Percentiles rank a stretch among this genome's conserved stretches.
These are phyloP conservation scores for Naganishia randhawae DNA, from an alignment of 768 basidiomycete species.

Conservation along the genomic window DNA sequence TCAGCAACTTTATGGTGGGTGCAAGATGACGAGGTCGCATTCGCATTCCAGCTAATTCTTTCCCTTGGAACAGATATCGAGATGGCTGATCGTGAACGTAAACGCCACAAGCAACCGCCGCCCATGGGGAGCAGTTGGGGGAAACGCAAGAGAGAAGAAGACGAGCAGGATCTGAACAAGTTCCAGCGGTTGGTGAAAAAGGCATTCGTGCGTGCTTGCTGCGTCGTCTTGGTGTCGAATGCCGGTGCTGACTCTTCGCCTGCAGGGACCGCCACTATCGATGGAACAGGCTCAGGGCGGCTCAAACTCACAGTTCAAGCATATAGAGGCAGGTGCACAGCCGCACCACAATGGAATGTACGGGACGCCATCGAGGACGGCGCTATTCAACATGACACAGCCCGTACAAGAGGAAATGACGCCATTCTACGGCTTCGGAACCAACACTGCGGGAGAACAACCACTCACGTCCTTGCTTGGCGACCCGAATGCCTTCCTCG, in stretches of 20 bases:
- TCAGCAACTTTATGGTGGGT: conserved; percentile 15
- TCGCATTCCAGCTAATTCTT: background rate
- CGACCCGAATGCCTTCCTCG: conserved; percentile 8
- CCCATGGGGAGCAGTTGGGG: conserved; percentile 10
- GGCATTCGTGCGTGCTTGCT: background rate
- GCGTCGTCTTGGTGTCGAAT: background rate
- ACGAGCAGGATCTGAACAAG: conserved; percentile 15
- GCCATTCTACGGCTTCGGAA: background rate
- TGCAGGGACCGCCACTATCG: background rate
- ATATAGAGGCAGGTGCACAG: background rate
- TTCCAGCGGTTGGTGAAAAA: conserved; percentile 16
- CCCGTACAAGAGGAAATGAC: background rate
- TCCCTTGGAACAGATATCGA: background rate
- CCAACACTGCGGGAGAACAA: background rate
- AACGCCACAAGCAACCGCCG: conserved; percentile 12
- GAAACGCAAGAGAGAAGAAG: conserved; percentile 8
- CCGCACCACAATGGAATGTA: background rate
- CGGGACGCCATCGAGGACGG: background rate
- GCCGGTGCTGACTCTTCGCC: background rate
- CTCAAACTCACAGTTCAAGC: background rate
- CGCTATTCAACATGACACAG: background rate
- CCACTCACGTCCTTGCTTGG: background rate
- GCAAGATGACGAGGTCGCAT: background rate
- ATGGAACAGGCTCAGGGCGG: background rate
- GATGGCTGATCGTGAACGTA: background rate